Percentiles rank a stretch among this genome's conserved stretches.
phyloP scores from a whole-genome alignment of 441 rosid species.

The Corymbia calophylla region DNA sequence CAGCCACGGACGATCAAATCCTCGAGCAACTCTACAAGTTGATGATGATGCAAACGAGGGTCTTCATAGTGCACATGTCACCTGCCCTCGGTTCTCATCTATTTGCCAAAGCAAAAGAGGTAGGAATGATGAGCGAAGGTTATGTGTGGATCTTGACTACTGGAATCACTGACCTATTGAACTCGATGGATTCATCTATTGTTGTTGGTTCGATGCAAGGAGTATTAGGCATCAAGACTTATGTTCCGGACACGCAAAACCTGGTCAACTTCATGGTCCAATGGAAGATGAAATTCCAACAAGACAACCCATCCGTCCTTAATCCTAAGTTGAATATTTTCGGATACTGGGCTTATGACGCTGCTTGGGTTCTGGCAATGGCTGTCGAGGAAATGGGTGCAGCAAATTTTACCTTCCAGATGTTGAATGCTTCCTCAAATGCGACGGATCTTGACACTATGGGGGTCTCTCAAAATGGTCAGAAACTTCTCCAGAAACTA shows the following conservation, averaged over 20 bases:
- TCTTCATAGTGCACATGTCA: conserved; percentile 51
- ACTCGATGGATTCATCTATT: background rate
- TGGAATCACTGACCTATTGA: conserved; percentile 19
- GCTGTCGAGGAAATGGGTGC: conserved; percentile 46
- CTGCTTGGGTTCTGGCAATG: conserved; percentile 36
- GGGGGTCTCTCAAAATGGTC: conserved; percentile 44
- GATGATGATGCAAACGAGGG: conserved; percentile 50
- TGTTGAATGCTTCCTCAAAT: background rate
- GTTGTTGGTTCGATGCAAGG: conserved; percentile 38
- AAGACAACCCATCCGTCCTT: conserved; percentile 11
- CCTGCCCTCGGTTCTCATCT: conserved; percentile 30
- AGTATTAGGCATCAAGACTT: conserved; percentile 34
- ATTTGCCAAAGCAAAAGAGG: conserved; percentile 36
- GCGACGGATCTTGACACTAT: conserved; percentile 31
- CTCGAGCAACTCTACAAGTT: conserved; percentile 36
- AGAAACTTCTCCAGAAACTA: conserved; percentile 19
- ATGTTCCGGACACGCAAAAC: conserved; percentile 19
- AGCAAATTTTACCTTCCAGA: conserved; percentile 7
- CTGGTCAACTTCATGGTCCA: conserved; percentile 12
- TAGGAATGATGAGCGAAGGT: conserved; percentile 48
- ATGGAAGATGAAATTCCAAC: conserved; percentile 29
- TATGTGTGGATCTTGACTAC: conserved; percentile 59
- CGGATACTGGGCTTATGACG: conserved; percentile 61
- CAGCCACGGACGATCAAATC: conserved; percentile 35
- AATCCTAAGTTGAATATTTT: conserved; percentile 18